phyloP scores from a whole-genome alignment of 2,329 filamentous ascomycete genomes.

The Neonectria ditissima region DNA sequence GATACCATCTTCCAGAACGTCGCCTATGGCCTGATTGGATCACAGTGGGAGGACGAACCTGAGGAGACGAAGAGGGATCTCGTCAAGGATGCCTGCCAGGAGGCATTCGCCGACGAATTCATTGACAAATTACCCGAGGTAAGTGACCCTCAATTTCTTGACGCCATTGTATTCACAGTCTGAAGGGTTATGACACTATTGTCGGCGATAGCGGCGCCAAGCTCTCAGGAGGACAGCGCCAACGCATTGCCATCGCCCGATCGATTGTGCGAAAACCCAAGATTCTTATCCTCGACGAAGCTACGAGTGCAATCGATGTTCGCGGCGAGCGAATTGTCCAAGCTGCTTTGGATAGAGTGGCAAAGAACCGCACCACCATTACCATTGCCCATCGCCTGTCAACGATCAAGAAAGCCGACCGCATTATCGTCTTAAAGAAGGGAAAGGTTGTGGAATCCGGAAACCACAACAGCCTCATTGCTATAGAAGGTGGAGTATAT shows the following conservation, averaged over 20 bases:
- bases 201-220: conserved; percentile 84
- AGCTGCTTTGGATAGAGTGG: conserved; percentile 70
- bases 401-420: conserved; percentile 81
- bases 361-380: conserved; percentile 74
- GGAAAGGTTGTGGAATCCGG: conserved; percentile 80
- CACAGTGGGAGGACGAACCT: conserved; percentile 63
- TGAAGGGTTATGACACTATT: conserved; percentile 74
- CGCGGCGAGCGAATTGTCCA: conserved; percentile 72
- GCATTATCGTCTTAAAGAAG: conserved; percentile 80
- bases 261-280: conserved; percentile 78
- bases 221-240: conserved; percentile 86
- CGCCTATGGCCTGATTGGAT: conserved; percentile 66
- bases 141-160: conserved; percentile 34
- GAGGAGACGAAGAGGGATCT: conserved; percentile 68
- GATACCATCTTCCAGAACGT: conserved; percentile 74
- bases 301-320: conserved; percentile 74
- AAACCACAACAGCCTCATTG: conserved; percentile 78
- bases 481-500: conserved; percentile 72
- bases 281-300: conserved; percentile 82
- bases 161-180: conserved; percentile 25
- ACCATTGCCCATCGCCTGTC: conserved; percentile 81
- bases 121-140: conserved; percentile 71
- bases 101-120: conserved; percentile 78
- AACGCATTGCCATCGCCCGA: conserved; percentile 82
- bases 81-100: conserved; percentile 72